Conservation (phyloP, 352 stramenopile genomes). For the Nothophytophthora sp. region DNA sequence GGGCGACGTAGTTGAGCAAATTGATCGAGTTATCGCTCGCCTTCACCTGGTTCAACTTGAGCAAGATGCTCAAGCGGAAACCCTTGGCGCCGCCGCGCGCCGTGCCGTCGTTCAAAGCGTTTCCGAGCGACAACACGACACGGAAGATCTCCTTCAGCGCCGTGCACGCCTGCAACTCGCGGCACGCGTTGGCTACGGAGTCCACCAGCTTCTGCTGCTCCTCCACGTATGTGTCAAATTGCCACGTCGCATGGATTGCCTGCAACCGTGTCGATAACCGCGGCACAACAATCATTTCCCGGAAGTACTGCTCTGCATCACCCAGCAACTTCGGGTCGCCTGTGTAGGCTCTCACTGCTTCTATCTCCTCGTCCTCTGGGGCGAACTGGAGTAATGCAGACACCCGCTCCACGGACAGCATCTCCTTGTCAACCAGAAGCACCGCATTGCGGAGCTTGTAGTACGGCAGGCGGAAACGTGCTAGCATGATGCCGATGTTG, state of each 20-base stretch:
- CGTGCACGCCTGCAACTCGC: conserved; percentile 86
- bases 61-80: conserved; percentile 86
- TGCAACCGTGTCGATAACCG: conserved; percentile 68
- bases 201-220: conserved; percentile 78
- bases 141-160: conserved; percentile 89
- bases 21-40: conserved; percentile 83
- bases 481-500: conserved; percentile 89
- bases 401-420: conserved; percentile 72
- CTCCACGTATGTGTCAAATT: conserved; percentile 83
- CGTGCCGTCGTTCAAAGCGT: conserved; percentile 90
- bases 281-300: conserved; percentile 64
- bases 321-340: conserved; percentile 75
- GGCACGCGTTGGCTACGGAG: conserved; percentile 87
- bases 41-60: conserved; percentile 90
- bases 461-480: conserved; percentile 82
- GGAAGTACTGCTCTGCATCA: conserved; percentile 83
- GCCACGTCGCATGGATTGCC: conserved; percentile 81
- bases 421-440: conserved; percentile 77
- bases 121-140: conserved; percentile 85
- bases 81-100: conserved; percentile 83
- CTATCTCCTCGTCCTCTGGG: conserved; percentile 69
- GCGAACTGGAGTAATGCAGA: conserved; percentile 80
- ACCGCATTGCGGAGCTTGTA: conserved; percentile 76
- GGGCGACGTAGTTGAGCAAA: conserved; percentile 79
- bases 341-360: conserved; percentile 59